phyloP scores from a whole-genome alignment of 176 grass and related monocot genomes.

The Elymus sibiricus region DNA sequence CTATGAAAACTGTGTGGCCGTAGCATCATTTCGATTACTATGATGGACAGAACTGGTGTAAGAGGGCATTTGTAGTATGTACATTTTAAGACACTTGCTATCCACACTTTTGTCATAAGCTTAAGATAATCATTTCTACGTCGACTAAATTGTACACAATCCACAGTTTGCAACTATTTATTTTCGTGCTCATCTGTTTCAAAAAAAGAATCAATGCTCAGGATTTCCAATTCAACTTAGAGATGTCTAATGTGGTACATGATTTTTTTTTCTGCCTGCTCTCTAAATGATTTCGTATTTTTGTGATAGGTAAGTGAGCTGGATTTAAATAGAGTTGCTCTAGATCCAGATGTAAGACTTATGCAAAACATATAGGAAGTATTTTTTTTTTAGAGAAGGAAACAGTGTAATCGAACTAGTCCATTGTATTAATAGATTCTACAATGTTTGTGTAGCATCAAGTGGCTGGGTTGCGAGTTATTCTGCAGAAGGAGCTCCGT shows the following conservation, averaged over 20 bases:
- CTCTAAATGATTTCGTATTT: slow-evolving; percentile 23
- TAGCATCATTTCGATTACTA: neutral
- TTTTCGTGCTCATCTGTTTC: too few species aligned
- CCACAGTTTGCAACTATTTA: neutral
- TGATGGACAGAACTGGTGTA: neutral
- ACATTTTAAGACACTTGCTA: neutral
- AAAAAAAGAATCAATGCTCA: neutral
- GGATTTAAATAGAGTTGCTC: slow-evolving; percentile 62
- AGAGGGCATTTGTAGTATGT: slow-evolving; percentile 3
- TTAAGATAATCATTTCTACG: neutral
- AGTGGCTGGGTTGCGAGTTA: slow-evolving; percentile 60
- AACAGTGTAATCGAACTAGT: neutral
- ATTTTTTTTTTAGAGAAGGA: neutral
- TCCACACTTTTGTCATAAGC: neutral
- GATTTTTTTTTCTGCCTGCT: neutral
- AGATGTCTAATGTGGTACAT: neutral
- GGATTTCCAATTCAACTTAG: neutral
- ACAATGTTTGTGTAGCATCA: slow-evolving; percentile 55
- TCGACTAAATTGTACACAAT: neutral
- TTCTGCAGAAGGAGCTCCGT: slow-evolving; percentile 86
- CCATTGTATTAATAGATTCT: slow-evolving; percentile 33
- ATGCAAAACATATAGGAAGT: slow-evolving; percentile 13
- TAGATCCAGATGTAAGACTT: slow-evolving; percentile 81
- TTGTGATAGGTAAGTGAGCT: slow-evolving; percentile 55
- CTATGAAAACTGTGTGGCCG: neutral